Conservation (phyloP, 2,329 filamentous ascomycete genomes). For the Colletotrichum karsti region DNA sequence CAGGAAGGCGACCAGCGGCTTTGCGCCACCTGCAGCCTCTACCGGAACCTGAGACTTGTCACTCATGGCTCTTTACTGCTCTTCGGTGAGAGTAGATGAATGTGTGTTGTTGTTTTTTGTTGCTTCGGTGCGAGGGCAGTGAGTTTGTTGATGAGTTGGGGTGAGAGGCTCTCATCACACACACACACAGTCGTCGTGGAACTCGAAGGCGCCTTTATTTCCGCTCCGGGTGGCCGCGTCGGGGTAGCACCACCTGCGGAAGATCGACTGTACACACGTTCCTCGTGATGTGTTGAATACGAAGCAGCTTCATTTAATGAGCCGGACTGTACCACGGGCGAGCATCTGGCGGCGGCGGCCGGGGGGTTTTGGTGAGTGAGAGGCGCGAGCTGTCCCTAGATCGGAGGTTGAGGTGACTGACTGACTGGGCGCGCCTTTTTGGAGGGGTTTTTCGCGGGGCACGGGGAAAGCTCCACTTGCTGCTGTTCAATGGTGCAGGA, state of each 20-base stretch:
- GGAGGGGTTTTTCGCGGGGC: neutral
- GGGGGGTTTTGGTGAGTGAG: neutral
- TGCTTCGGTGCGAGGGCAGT: neutral
- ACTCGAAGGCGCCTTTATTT: conserved; percentile 11
- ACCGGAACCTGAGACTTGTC: conserved; percentile 16
- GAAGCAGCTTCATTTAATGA: conserved; percentile 3
- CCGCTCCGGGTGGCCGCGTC: conserved; percentile 19
- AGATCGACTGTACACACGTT: conserved; percentile 5
- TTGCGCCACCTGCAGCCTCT: neutral
- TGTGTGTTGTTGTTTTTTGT: neutral
- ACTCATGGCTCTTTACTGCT: conserved; percentile 6
- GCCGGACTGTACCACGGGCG: neutral
- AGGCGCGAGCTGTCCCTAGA: neutral
- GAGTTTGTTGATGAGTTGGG: neutral
- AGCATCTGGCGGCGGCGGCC: conserved; percentile 2
- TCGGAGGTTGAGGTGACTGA: conserved; percentile 7
- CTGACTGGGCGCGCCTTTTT: neutral
- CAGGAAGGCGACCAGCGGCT: conserved; percentile 56
- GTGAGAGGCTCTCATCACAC: neutral
- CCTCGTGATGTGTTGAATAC: conserved; percentile 8
- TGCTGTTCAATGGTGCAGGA: neutral
- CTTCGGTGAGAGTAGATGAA: neutral
- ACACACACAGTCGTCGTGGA: neutral
- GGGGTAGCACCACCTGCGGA: conserved; percentile 12
- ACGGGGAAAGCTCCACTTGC: conserved; percentile 8